A percentile compares a stretch with the other conserved stretches of the same genome.
Conservation (phyloP, 2,329 filamentous ascomycete genomes). For the Chaetomium globosum region DNA sequence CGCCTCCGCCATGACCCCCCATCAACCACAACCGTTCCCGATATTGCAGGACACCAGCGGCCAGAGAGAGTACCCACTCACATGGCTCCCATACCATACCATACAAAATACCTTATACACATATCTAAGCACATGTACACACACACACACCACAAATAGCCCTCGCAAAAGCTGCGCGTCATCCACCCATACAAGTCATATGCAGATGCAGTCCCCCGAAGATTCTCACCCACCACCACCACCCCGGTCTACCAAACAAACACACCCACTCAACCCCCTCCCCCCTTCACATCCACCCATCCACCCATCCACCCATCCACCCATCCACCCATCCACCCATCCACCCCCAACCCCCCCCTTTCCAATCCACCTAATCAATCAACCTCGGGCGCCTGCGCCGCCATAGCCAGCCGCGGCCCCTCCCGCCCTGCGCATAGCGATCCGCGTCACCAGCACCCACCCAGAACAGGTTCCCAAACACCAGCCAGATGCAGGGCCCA, state of each 20-base stretch:
- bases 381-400: slow-evolving; percentile 45
- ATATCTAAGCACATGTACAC: neutral
- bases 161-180: neutral
- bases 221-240: neutral
- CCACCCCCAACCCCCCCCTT: neutral
- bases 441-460: slow-evolving; percentile 69
- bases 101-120: neutral
- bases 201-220: neutral
- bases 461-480: slow-evolving; percentile 86
- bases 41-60: slow-evolving; percentile 6
- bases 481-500: slow-evolving; percentile 82
- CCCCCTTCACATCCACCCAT: no score
- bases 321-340: slow-evolving; percentile 50
- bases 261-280: no score
- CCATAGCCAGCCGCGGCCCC: slow-evolving; percentile 50
- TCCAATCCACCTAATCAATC: slow-evolving; percentile 53
- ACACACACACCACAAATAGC: neutral
- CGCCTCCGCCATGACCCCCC: slow-evolving; percentile 2
- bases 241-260: no score
- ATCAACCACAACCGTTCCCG: neutral
- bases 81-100: neutral
- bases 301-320: neutral
- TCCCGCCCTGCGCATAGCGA: slow-evolving; percentile 43
- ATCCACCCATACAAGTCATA: neutral
- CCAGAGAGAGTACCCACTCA: slow-evolving; percentile 9